Base-by-base conservation (phyloP, 345 rosid genomes). In the Rubroshorea leprosula region DNA sequence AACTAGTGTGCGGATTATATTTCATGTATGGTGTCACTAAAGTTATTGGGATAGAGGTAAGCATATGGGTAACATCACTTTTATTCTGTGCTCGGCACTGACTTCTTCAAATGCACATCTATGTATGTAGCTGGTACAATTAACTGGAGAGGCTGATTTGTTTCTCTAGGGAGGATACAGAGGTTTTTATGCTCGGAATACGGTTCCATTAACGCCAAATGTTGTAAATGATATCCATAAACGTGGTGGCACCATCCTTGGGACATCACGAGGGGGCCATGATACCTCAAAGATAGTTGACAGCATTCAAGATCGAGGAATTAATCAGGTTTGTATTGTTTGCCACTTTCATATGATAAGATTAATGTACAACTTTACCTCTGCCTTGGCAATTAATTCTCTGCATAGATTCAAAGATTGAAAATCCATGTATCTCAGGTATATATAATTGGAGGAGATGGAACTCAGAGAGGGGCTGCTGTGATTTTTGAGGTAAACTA, bases 231-330 rank as follows among this genome's bases (percentile, higher is more conserved):
- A 86, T 69, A 84, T 92, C 58, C 98, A 92, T 65, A 89, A 92
- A 68, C 89, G 97, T 1, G 97, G 94, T 51, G 98, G 97, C 50
- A 86, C 97, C 23, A 66, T 92, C 74, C 78, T 89, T 0, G 94
- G 94, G 35, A 83, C 98, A 16, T 92, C 97, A 18, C 67, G 88
- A 54, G 94, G 98, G 64, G 98, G 98, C 18, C 83, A 89, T 54
- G 91, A 84, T 76, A 89, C 89, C 17, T 51, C 69, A 5, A 89
- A 89, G 82, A 92, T 89, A 38, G 97, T 92, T 60, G 93, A 89
- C 71, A 92, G 95, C 82, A 89, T 92, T 69, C 95, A 89, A 65
- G 98, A 89, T 55, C 80, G 97, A 4, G 98, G 98, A 66, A 92
- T 92, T 48, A 92, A 89, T 71, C 96, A 86, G 85, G 98, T 82